Percentiles rank a stretch among this genome's conserved stretches.
Evolutionary conservation across 257 asterid species (phyloP).

Genomic region (Vinca minor): DNA sequence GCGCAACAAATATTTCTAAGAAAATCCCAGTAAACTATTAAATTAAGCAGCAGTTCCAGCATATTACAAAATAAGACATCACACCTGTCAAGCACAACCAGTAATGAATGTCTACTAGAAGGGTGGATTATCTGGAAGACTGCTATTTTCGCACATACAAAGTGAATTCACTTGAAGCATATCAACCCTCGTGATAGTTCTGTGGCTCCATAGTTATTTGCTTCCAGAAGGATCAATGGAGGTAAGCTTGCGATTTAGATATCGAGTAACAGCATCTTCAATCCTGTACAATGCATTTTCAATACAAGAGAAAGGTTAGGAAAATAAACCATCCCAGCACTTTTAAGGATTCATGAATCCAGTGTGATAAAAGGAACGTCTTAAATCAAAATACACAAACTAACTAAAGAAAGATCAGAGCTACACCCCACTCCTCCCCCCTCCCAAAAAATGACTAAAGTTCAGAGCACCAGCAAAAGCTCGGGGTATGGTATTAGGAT

Average conservation of each 20-base stretch:
- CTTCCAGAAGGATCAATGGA: constrained; percentile 21
- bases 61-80: neutral
- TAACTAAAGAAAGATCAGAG: neutral
- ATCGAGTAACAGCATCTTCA: constrained; percentile 68
- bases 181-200: too few species aligned
- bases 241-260: constrained; percentile 60
- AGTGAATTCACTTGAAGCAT: neutral
- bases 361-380: neutral
- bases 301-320: neutral
- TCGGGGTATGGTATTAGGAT: too few species aligned
- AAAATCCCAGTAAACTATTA: neutral
- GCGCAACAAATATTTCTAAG: neutral
- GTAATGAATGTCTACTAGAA: neutral
- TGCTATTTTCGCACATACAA: neutral
- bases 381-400: neutral
- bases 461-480: too few species aligned
- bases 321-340: neutral
- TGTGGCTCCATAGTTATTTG: constrained; percentile 11
- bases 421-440: too few species aligned
- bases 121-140: neutral
- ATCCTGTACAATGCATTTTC: constrained; percentile 30
- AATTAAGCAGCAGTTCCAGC: too few species aligned
- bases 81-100: neutral
- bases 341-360: neutral
- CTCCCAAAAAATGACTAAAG: too few species aligned